Evolutionary conservation across 164 flowering plant genomes (phyloP), one percentile per base, ranked within the genome.

Genomic region (Paratinospora sagittata): DNA sequence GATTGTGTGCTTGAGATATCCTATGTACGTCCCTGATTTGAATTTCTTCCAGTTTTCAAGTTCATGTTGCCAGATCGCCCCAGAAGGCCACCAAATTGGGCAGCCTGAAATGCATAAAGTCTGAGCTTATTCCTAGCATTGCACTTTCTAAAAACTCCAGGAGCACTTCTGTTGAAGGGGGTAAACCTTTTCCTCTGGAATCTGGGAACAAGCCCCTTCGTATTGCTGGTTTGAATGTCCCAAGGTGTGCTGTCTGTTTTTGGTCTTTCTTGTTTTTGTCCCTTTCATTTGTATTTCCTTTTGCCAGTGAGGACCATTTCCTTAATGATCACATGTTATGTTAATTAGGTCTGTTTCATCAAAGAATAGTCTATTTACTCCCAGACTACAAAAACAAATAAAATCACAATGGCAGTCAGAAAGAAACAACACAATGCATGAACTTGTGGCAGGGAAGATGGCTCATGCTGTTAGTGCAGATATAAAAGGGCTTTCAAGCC

Each of bases 151-250:
- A 33, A 64, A 82, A 73, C 43, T 45, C 72, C 13, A 82, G 77
- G 69, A 70, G 62, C 49, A 67, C 24, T 49, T 69, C 81, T 36
- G 63, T 65, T 66, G 76, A 79, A 74, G 73, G 63, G 64, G 72
- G 61, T 63, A 81, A 77, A 60, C 24, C 66, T 63, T 70, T 78
- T 61, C 64, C 80, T 27, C 63, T 72, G 55, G 80, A 78, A 64
- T 67, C 76, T 75, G 74, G 27, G 69, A 81, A 41, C 69, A 83
- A 67, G 73, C 68, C 72, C 43, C 68, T 82, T 67, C 79, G 77
- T 70, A 75, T 70, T 7, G 74, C 84, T 76, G 76, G 65, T 70
- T 80, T 82, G 75, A 85, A 81, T 27, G 71, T 57, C 73, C 76
- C 78, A 55, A 80, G 86, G 92, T 88, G 58, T 68, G 67, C 4